A percentile compares a stretch with the other conserved stretches of the same genome.
Evolutionary conservation across 1,284 basidiomycete species (phyloP).

Genomic region (Crucibulum cyathiforme): DNA sequence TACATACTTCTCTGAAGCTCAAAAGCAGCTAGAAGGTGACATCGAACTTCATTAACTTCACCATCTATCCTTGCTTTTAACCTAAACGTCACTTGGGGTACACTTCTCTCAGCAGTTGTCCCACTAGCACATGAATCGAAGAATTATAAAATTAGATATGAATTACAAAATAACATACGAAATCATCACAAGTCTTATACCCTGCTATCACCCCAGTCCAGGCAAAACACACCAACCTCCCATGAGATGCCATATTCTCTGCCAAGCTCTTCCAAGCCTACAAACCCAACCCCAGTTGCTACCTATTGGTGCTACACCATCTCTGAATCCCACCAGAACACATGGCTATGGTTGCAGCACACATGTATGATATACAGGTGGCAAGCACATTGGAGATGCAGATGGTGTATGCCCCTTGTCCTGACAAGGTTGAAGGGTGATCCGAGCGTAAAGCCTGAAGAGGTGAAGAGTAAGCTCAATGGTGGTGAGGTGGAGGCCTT

Average conservation of each 20-base stretch:
- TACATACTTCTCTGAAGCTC: too few species aligned
- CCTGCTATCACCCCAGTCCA: conserved; percentile 20
- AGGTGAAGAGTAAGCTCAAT: conserved; percentile 46
- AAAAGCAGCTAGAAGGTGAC: too few species aligned
- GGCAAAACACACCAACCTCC: conserved; percentile 64
- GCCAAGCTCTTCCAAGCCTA: conserved; percentile 63
- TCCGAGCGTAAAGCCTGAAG: conserved; percentile 8
- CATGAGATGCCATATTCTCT: conserved; percentile 71
- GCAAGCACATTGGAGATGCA: conserved; percentile 60
- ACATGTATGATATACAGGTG: conserved; percentile 60
- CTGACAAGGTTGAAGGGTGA: conserved; percentile 46
- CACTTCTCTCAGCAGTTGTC: too few species aligned
- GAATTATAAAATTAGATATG: too few species aligned
- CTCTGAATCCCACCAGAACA: conserved; percentile 56
- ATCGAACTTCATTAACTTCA: too few species aligned
- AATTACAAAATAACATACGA: too few species aligned
- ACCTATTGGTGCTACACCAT: conserved; percentile 55
- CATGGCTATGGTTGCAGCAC: conserved; percentile 70
- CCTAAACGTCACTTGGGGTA: too few species aligned
- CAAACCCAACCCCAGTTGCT: conserved; percentile 65
- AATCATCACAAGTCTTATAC: too few species aligned
- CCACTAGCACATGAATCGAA: too few species aligned
- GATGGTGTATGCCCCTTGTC: conserved; percentile 60
- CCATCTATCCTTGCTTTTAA: too few species aligned
- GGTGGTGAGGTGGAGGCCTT: conserved; percentile 47